Evolutionary conservation across 495 filamentous ascomycete genomes (phyloP).

Genomic region (Rhypophila decipiens): DNA sequence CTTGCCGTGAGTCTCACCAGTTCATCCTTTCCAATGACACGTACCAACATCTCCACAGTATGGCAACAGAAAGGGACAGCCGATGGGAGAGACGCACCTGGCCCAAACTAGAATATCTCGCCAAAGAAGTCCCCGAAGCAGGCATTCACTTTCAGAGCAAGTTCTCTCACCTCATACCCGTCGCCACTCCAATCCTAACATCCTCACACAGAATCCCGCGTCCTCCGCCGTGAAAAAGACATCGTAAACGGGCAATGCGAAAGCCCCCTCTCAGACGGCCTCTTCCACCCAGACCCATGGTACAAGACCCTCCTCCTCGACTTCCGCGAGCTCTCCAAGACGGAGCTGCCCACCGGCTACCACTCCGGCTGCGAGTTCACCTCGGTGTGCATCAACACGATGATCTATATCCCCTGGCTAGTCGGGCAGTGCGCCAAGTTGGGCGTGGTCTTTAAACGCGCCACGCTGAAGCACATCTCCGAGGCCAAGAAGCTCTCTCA

Average conservation of each 20-base stretch:
- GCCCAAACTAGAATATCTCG: constrained; percentile 59
- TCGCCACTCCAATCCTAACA: constrained; percentile 5
- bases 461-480: constrained; percentile 56
- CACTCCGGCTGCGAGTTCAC: constrained; percentile 67
- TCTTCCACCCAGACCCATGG: constrained; percentile 71
- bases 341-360: constrained; percentile 52
- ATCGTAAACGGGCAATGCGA: constrained; percentile 13
- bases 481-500: constrained; percentile 64
- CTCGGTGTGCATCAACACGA: constrained; percentile 86
- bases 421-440: constrained; percentile 64
- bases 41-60: constrained; percentile 8
- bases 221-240: constrained; percentile 37
- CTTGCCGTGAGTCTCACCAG: constrained; percentile 54
- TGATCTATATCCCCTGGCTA: constrained; percentile 82
- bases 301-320: constrained; percentile 71
- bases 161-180: constrained; percentile 5
- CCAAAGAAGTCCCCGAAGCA: constrained; percentile 70
- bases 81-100: constrained; percentile 64
- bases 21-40: not conserved
- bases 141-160: constrained; percentile 82
- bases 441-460: constrained; percentile 60
- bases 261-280: constrained; percentile 42
- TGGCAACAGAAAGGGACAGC: constrained; percentile 30
- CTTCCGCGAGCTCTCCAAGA: constrained; percentile 50
- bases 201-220: constrained; percentile 26